Evolutionary conservation across 2,329 filamentous ascomycete genomes (phyloP), one percentile per base, ranked within the genome.

Genomic region (Pyricularia grisea): DNA sequence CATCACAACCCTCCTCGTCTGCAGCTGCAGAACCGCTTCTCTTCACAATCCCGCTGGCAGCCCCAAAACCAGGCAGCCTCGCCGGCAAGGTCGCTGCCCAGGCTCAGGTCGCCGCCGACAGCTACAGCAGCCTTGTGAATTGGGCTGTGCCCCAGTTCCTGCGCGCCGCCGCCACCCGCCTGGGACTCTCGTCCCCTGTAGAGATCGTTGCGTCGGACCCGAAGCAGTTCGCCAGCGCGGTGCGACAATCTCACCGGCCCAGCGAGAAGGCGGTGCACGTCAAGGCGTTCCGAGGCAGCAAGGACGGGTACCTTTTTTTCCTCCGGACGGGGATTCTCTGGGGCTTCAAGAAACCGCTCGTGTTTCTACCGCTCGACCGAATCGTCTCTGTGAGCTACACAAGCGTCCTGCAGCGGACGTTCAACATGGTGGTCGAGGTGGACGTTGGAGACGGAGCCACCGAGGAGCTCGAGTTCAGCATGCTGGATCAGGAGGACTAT

Each of bases 401-500:
- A 5, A 90, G 81, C 70, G 87, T 91, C 30, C 79, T 91, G 65
- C 88, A 90, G 74, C 83, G 88, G 27, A 91, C 89, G 0, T 91
- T 91, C 73, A 91, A 90, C 73, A 83, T 91, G 64, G 86, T 85
- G 1, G 82, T 90, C 0, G 88, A 90, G 74, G 81, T 89, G 5
- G 86, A 86, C 67, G 78, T 81, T 0, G 79, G 76, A 4, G 81
- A 81, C 12, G 81, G 79, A 20, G 83, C 83, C 58, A 85, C 81
- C 1, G 85, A 89, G 71, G 88, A 91, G 74, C 78, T 90, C 27
- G 88, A 91, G 75, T 91, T 91, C 71, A 82, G 82, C 55, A 91
- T 91, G 89, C 76, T 91, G 23, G 89, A 91, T 73, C 88, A 91
- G 77, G 87, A 88, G 72, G 88, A 91, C 74, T 90, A 89, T 70